Base-by-base conservation (phyloP, 2,329 filamentous ascomycete species). In the Calonectria hongkongensis region DNA sequence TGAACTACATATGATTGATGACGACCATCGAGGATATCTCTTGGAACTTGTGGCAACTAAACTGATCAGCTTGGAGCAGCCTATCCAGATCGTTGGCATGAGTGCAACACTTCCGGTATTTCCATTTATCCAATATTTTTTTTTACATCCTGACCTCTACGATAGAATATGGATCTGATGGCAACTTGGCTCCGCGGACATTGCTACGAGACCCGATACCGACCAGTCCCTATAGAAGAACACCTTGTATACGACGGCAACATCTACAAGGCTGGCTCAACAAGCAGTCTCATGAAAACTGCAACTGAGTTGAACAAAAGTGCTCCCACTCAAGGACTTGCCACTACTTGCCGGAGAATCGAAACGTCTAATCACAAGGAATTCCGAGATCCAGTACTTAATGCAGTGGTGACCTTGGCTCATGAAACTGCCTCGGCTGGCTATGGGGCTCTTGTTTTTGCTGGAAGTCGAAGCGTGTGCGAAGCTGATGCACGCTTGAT, bases 1-100 rank as follows among this genome's bases (percentile, higher is more conserved):
- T 78, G 94, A 96, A 80, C 85, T 95, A n/a, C 94, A 96, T 81
- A 95, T 96, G 93, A 88, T 95, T 54, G 92, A 95, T 77, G 94
- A 95, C 80, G 92, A 93, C 74, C 89, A 92, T 75, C 90, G 94
- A 15, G 94, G 94, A 4, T 95, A 95, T 80, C 86, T 95, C 1
- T 85, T 95, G 68, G 94, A 96, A 80, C 85, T 95, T 7, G 90
- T 95, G 83, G 91, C 92, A 6, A 94, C 93, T 4, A 95, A 95
- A 79, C 80, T 95, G 36, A 84, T 95, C n/a, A 89, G 91, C 70
- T 83, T 95, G 27, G 92, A 90, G 30, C 90, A 94, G 71, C 84
- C 87, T 28, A 87, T 94, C 21, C 94, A 95, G 79, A 91, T 95
- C 25, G 85, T 95, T 71, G 94, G 93, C 76, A 95, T 96, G 94